Base-by-base conservation (phyloP, 2,329 filamentous ascomycete genomes). In the Apiospora marii region DNA sequence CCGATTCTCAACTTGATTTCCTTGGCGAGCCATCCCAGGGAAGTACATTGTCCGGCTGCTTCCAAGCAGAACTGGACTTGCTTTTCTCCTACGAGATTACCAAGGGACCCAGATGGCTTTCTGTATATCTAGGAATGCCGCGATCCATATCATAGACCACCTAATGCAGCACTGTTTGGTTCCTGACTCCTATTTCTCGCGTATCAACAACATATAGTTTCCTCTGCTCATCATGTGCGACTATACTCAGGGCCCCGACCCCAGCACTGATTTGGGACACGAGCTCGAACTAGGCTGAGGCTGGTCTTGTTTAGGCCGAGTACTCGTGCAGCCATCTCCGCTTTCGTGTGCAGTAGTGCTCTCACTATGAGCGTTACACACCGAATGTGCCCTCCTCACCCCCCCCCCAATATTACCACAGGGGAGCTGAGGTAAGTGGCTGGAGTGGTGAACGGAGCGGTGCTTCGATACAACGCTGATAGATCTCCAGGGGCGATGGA, bases 311-410 rank as follows among this genome's bases (percentile, higher is more conserved):
- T 10, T 49, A 81, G 79, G 77, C 80, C 24, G 78, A 81, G 76
- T 80, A 80, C 68, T 78, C 76, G 53, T 81, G 79, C 72, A 77
- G 79, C 64, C 79, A 81, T 71, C 77, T 78, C 70, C 79, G 79
- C 41, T 81, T 80, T 51, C 78, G 80, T 30, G 79, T 81, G 67
- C 75, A 79, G 48, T 81, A 79, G 79, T 81, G 79, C 72, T 76
- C 77, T 24, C 76, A 74, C 67, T 81, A 81, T 72, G 79, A 81
- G 71, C 77, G 78, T n/a, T 69, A 81, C 79, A 67, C 79, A 80
- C 71, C 79, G 78, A 70, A 76, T 77, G 6, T 81, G 79, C 73
- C 74, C n/a, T n/a, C n/a, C n/a, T n/a, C n/a, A n/a, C n/a, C n/a
- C n/a, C 73, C 74, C 74, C 34, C 78, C 79, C 34, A 80, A 80